phyloP scores from a whole-genome alignment of 139 green algal species.

The Nannochloris sp. region DNA sequence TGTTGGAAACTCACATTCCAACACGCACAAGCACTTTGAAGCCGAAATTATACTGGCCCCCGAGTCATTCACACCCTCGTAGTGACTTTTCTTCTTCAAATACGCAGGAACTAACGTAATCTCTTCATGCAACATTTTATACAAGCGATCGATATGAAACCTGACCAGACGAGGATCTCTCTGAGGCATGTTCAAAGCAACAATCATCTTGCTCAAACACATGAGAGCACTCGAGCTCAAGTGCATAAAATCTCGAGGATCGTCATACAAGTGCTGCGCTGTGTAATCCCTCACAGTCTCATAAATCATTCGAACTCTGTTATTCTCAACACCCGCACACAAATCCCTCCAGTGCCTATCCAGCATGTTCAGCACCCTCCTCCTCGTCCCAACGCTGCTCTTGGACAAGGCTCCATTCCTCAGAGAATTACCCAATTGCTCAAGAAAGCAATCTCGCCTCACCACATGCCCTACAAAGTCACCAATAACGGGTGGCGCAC shows the following conservation, averaged over 20 bases:
- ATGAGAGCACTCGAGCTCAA: not conserved
- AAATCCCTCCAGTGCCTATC: conserved; percentile 1
- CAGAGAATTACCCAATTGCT: conserved; percentile 2
- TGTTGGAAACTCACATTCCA: conserved; percentile 10
- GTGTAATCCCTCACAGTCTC: conserved; percentile 5
- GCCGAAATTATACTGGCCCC: not conserved
- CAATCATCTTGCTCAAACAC: conserved; percentile 4
- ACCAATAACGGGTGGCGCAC: too few species aligned
- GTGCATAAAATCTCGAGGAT: not conserved
- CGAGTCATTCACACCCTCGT: too few species aligned
- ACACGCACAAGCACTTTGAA: not conserved
- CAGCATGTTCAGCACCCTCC: conserved; percentile 2
- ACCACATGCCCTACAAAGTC: too few species aligned
- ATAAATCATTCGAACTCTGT: conserved; percentile 7
- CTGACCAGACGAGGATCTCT: conserved; percentile 6
- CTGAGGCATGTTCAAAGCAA: conserved; percentile 2
- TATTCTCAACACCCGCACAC: conserved; percentile 3
- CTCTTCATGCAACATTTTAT: not conserved
- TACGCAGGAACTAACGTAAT: not conserved
- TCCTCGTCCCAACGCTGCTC: not conserved
- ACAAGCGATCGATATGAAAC: conserved; percentile 12
- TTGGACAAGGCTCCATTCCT: conserved; percentile 3
- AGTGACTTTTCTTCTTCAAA: too few species aligned
- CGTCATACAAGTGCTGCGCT: not conserved
- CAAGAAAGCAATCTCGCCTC: not conserved